Evolutionary conservation across 768 basidiomycete genomes (phyloP), one percentile per base, ranked within the genome.

Genomic region (Rhizopogon vesiculosus): DNA sequence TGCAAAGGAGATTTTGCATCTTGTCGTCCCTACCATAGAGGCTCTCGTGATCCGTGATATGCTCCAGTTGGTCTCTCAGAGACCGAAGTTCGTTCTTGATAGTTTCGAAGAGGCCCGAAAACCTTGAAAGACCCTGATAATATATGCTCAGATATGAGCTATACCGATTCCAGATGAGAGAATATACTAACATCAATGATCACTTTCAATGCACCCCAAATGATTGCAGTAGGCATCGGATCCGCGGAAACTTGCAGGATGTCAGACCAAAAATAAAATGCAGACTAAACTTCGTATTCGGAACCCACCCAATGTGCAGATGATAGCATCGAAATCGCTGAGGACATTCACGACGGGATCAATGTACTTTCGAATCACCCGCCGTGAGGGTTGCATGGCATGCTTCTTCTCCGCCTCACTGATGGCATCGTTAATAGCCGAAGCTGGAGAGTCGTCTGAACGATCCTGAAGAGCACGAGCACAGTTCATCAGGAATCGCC

Each of bases 41-140:
- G 6, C 53, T 15, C 13, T 62, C 54, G 46, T 60, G 60, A 6
- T 54, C 53, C 3, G 33, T 55, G 18, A 67, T 57, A 13, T 57
- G 50, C 18, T 60, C 38, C 8, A 67, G 41, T 38, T 64, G 46
- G 31, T 5, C 22, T 6, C 49, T 50, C 3, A 67, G 61, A 8
- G 33, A 39, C 15, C 28, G 19, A 6, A 67, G 43, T n/a, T 67
- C 51, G 3, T 43, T 44, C 31, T 56, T 56, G 33, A 67, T 67
- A 7, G 42, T 63, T 1, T 67, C 66, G 44, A 64, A 66, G 25
- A 67, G 31, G 29, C 38, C 45, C 33, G 54, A 29, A 48, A 33
- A 62, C 7, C 65, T 62, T 44, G 53, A 38, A 10, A 44, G 44
- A 19, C 60, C 59, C 61, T 66, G 55, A 25, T 48, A n/a, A 7